Base-by-base conservation (phyloP, 2,329 filamentous ascomycete species). In the Pseudofabraea citricarpa region DNA sequence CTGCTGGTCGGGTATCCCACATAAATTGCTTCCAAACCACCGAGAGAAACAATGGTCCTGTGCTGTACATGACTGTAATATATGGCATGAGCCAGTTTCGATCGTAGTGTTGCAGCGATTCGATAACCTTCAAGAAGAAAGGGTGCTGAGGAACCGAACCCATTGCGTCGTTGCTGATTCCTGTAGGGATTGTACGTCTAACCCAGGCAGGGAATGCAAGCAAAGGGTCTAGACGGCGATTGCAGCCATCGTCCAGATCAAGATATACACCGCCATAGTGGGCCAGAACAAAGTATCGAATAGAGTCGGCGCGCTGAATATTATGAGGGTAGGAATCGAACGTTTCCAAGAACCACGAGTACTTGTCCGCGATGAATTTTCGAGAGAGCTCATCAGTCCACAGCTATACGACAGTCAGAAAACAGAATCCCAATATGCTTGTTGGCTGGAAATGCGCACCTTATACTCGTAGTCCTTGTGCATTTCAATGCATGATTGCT, bases 121-220 rank as follows among this genome's bases (percentile, higher is more conserved):
- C 74, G 54, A 88, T 85, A 29, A 85, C 81, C 38, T 74, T 72
- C 40, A 81, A 69, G 70, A 89, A 89, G 68, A 87, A 87, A 0
- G 85, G 85, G 55, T 90, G 87, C 47, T 80, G 74, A 0, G 83
- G 79, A 1, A 86, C 73, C 13, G 84, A 68, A 38, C 84, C 84
- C 85, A 90, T 89, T 31, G 82, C 83, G 57, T 90, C 86, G 68
- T 90, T 90, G 52, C 82, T 86, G 54, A 90, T 87, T 49, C 86
- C 86, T 1, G 86, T 90, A 2, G 87, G 87, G 3, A 75, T 68
- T 0, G 87, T 90, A 51, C 80, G 78, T 51, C 83, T 79, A 12
- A 86, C 71, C 76, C 81, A 87, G 32, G 83, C 81, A 15, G 79
- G 79, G 63, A 86, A 87, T 40, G 73, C 71, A 44, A 85, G 77